A percentile compares a stretch with the other conserved stretches of the same genome.
These are phyloP conservation scores for Trifolium fragiferum DNA, from an alignment of 306 rosid species.

Conservation along the genomic window DNA sequence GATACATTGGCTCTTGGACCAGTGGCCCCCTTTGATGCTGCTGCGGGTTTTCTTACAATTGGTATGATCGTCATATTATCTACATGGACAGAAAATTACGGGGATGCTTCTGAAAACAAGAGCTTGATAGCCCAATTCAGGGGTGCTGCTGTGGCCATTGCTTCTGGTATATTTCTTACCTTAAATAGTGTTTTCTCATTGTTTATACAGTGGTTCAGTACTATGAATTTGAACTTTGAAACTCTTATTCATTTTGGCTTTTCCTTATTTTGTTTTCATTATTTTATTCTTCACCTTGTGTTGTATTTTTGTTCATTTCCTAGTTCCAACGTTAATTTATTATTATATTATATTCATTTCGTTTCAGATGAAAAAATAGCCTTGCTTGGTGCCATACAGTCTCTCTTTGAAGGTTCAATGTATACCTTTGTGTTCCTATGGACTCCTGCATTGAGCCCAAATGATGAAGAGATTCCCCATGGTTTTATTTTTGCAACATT, in stretches of 20 bases:
- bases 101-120: constrained; percentile 85
- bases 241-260: too few relatives aligned
- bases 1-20: constrained; percentile 86
- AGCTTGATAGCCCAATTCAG: constrained; percentile 82
- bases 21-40: constrained; percentile 98
- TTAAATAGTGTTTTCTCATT: constrained; percentile 14
- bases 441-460: constrained; percentile 98
- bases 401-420: constrained; percentile 97
- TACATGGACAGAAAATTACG: constrained; percentile 90
- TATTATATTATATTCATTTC: constrained; percentile 31
- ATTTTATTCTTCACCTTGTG: constrained; percentile 22
- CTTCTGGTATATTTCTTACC: constrained; percentile 70
- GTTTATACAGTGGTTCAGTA: constrained; percentile 27
- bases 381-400: constrained; percentile 87
- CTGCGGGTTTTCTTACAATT: constrained; percentile 91
- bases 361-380: constrained; percentile 85
- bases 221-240: constrained; percentile 34
- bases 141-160: constrained; percentile 93
- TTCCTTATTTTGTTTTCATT: too few relatives aligned
- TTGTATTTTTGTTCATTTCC: constrained; percentile 22
- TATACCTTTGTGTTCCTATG: constrained; percentile 90
- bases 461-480: constrained; percentile 90
- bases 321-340: constrained; percentile 24
- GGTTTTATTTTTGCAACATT: constrained; percentile 93
- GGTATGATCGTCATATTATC: constrained; percentile 86